phyloP scores from a whole-genome alignment of 352 stramenopile genomes.

The Phytophthora rubi region DNA sequence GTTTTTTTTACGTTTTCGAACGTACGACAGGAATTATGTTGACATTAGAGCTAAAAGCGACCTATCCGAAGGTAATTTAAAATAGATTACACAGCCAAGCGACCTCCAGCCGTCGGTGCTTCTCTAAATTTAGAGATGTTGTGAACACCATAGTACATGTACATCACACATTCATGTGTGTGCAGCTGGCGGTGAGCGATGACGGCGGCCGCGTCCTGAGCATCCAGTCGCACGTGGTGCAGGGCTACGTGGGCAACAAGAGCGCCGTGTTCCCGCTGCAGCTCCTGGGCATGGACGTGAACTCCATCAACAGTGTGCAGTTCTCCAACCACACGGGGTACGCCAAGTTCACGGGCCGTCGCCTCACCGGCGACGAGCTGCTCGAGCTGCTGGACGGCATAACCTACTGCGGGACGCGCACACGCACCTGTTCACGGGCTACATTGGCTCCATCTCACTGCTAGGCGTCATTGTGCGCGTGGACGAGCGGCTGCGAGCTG shows the following conservation, averaged over 20 bases:
- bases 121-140: too few relatives aligned
- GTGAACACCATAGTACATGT: too few relatives aligned
- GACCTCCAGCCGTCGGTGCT: too few relatives aligned
- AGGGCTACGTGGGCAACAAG: conserved; percentile 90
- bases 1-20: too few relatives aligned
- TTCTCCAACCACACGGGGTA: conserved; percentile 91
- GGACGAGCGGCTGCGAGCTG: conserved; percentile 60
- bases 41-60: too few relatives aligned
- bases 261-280: conserved; percentile 87
- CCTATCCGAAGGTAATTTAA: too few relatives aligned
- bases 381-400: conserved; percentile 83
- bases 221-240: conserved; percentile 90
- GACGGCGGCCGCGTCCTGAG: conserved; percentile 74
- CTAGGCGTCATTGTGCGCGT: conserved; percentile 77
- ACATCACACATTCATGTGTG: too few relatives aligned
- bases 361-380: conserved; percentile 75
- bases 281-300: conserved; percentile 84
- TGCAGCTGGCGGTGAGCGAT: conserved; percentile 32
- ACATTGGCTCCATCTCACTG: conserved; percentile 74
- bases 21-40: too few relatives aligned
- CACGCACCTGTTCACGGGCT: conserved; percentile 84
- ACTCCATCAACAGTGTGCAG: conserved; percentile 90
- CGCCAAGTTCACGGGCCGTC: conserved; percentile 72
- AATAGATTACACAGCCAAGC: too few relatives aligned
- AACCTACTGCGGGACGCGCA: conserved; percentile 69